Evolutionary conservation across 2,329 filamentous ascomycete species (phyloP), one percentile per base, ranked within the genome.

Genomic region (Phialemonium atrogriseum): DNA sequence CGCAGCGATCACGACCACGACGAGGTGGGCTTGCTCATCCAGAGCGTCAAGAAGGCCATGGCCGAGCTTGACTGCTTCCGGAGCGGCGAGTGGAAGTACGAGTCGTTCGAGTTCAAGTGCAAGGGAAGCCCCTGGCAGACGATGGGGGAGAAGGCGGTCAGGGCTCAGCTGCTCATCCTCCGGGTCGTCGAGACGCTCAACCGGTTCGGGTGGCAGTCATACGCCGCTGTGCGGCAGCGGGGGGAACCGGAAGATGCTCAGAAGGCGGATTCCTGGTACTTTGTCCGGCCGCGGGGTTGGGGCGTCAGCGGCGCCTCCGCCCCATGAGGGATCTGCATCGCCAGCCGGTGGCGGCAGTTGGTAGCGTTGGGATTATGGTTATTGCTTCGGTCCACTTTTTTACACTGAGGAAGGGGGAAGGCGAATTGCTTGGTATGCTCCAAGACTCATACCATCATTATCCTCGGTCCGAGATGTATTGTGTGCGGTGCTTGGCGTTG

Each of bases 181-280:
- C 18, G 31, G 23, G 14, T 48, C 17, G 9, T 46, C 4, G 41
- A 45, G 26, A 35, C 35, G 15, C 36, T 48, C 16, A 42, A 47
- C 15, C 18, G 19, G 3, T 27, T 39, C 10, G 40, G 40, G 4
- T 46, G 46, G 46, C 32, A 24, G 10, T 37, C 40, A 8, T 41
- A 44, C 23, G 33, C 30, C 4, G 30, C 35, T 2, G 14, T 44
- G 14, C 24, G 37, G 17, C 41, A 41, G 26, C 38, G 40, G 15
- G 39, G 38, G 2, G 41, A 37, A 10, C 24, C 13, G 3, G 44
- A 48, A 4, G 38, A 40, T 10, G 25, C 25, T 7, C 32, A 40
- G 32, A 42, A 44, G 17, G 9, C 38, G 30, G 44, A 43, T 29
- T 41, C 40, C 6, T 43, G 39, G 44, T 46, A 44, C 23, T 48